Evolutionary conservation across 352 stramenopile genomes (phyloP), one percentile per base, ranked within the genome.

Genomic region (Pythium aphanidermatum): DNA sequence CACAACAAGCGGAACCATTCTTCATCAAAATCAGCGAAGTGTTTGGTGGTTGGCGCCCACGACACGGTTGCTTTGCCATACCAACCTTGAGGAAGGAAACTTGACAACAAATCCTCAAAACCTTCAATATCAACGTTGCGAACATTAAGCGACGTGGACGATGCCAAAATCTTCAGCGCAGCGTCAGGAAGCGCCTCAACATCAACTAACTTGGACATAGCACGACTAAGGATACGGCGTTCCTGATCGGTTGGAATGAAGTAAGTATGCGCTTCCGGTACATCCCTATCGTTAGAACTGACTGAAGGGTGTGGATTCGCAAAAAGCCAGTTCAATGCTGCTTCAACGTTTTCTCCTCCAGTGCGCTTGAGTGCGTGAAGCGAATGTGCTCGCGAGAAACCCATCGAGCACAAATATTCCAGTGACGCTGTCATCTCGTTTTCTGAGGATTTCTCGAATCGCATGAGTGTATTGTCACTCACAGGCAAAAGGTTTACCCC

Each of bases 1-100:
- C 76, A 86, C 5, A 88, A 39, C 5, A 65, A 47, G 2, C 75
- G 68, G 60, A 88, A 76, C 76, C 76, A 88, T 35, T 68, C 63
- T 31, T 74, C 61, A 14, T 60, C 60, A 36, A 80, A 54, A 46
- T 55, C 44, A 34, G 8, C 8, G 19, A 44, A 49, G 3, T 45
- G 26, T 43, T 23, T 46, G 56, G 72, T 31, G 24, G 61, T 16
- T 14, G 46, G 24, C 19, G 33, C 50, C 64, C 61, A 74, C 11
- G 34, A 11, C 5, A 79, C 58, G 5, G 42, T 47, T 11, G 38
- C 3, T 27, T 75, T 60, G 13, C 59, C 58, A 46, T 65, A 75
- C 76, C 76, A 88, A 17, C 47, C 44, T 9, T 38, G 27, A 34
- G 76, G 76, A 29, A 88, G 53, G 3, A 83, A 52, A 12, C 68